phyloP scores from a whole-genome alignment of 768 basidiomycete species.

The Ephemerocybe angulata region DNA sequence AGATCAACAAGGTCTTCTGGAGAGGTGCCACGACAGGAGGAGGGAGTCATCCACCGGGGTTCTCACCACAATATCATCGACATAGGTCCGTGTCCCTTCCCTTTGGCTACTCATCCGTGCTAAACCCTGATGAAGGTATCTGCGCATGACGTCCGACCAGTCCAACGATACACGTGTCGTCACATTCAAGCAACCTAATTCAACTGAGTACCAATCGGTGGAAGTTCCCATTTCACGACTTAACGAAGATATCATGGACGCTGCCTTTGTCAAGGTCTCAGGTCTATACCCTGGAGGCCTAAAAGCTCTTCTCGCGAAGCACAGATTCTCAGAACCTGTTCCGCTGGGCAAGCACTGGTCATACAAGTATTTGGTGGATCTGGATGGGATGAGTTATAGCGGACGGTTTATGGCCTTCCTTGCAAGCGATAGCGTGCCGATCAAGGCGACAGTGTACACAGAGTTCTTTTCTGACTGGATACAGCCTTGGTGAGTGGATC shows the following conservation, averaged over 20 bases:
- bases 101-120: not conserved
- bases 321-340: slow-evolving; percentile 71
- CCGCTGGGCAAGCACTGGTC: slow-evolving; percentile 86
- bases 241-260: slow-evolving; percentile 79
- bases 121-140: slow-evolving; percentile 40
- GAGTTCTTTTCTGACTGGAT: slow-evolving; percentile 80
- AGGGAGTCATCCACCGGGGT: slow-evolving; percentile 82
- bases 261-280: slow-evolving; percentile 71
- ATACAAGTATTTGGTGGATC: slow-evolving; percentile 88
- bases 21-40: slow-evolving; percentile 95
- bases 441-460: slow-evolving; percentile 88
- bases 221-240: slow-evolving; percentile 27
- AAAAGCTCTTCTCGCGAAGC: slow-evolving; percentile 51
- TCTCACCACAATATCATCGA: slow-evolving; percentile 77
- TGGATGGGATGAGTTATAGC: slow-evolving; percentile 95
- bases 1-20: slow-evolving; percentile 89
- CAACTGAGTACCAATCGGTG: slow-evolving; percentile 5
- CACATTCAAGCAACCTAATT: slow-evolving; percentile 13
- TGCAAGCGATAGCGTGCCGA: slow-evolving; percentile 82
- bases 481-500: slow-evolving; percentile 11
- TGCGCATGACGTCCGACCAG: slow-evolving; percentile 70
- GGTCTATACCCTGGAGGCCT: slow-evolving; percentile 72
- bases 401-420: slow-evolving; percentile 84
- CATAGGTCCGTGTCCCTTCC: slow-evolving; percentile 53
- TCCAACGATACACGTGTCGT: slow-evolving; percentile 37